Conservation (phyloP, 1,139 yeast genomes). For the Pichia sp. region DNA sequence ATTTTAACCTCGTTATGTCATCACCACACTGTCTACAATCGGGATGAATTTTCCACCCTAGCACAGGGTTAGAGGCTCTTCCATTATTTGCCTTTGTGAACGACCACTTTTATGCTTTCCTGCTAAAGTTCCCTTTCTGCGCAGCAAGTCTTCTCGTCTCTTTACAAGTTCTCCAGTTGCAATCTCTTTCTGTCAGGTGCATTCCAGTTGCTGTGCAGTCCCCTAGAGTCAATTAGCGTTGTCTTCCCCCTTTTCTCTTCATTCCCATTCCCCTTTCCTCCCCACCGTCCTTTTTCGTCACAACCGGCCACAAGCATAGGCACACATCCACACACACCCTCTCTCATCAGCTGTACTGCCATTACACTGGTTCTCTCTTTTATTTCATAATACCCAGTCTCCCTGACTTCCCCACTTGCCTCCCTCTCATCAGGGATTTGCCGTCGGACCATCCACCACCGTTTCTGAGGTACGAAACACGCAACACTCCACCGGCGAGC, state of each 20-base stretch:
- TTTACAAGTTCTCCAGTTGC: background rate
- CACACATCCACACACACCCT: background rate
- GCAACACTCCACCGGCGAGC: background rate
- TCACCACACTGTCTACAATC: background rate
- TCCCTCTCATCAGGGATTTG: background rate
- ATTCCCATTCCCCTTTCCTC: background rate
- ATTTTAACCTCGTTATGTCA: slow-evolving; percentile 2
- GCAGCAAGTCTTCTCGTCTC: background rate
- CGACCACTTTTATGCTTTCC: slow-evolving; percentile 1
- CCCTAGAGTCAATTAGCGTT: background rate
- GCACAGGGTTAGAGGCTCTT: background rate
- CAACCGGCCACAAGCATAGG: background rate
- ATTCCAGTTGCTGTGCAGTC: background rate
- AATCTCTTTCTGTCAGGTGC: background rate
- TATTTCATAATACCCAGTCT: background rate
- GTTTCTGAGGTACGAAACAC: background rate
- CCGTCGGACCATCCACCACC: too few relatives aligned
- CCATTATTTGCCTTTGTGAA: background rate
- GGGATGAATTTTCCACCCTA: slow-evolving; percentile 1
- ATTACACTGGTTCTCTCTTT: background rate
- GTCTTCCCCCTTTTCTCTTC: background rate
- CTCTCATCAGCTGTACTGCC: background rate
- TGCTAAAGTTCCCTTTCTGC: background rate
- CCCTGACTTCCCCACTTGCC: background rate
- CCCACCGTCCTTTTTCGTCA: background rate